Base-by-base conservation (phyloP, 208 protist species). In the Trypanosoma rangeli region DNA sequence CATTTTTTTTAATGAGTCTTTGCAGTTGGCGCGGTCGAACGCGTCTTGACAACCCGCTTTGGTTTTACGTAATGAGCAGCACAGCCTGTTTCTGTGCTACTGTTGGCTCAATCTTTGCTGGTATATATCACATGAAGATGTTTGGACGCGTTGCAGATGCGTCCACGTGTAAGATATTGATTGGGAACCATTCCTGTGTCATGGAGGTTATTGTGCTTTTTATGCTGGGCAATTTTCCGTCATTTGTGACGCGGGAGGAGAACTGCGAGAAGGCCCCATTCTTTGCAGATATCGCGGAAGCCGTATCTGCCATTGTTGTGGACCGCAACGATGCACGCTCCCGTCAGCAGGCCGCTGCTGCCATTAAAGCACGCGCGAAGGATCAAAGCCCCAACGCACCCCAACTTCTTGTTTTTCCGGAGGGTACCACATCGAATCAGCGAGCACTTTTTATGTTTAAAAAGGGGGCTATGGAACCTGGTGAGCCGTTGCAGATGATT, bases 381-480 rank as follows among this genome's bases (percentile, higher is more conserved):
- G 71, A 91, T 65, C 55, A 22, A 39, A 42, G 61, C 44, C 80
- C 78, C 0, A 63, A 76, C 5, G 74, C 68, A 16, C 79, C 80
- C 1, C 90, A 92, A 71, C 68, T 94, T 24, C 79, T 96, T 68
- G 80, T 97, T 42, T 97, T 95, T 76, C 94, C 94, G 8, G 91
- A 97, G 60, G 94, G 94, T 48, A 95, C 91, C 1, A 92, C 85
- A 31, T 73, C 65, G 46, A 96, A 95, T 65, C 85, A 94, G 55
- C 50, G 79, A 37, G 75, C 82, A 8, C 80, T 97, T 13, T 94
- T 94, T 61, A 61, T 80, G 49, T 97, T 94, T 76, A 87, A 87
- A 63, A 92, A 80, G 33, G 94, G 94, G 26, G 91, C 92, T 26
- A 96, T 97, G 60, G 90, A 88, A 61, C 69, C 87, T 15, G 91